Percentiles rank a stretch among this genome's conserved stretches.
phyloP scores from a whole-genome alignment of 2,329 filamentous ascomycete species.

The Pleoardoris graminearum region DNA sequence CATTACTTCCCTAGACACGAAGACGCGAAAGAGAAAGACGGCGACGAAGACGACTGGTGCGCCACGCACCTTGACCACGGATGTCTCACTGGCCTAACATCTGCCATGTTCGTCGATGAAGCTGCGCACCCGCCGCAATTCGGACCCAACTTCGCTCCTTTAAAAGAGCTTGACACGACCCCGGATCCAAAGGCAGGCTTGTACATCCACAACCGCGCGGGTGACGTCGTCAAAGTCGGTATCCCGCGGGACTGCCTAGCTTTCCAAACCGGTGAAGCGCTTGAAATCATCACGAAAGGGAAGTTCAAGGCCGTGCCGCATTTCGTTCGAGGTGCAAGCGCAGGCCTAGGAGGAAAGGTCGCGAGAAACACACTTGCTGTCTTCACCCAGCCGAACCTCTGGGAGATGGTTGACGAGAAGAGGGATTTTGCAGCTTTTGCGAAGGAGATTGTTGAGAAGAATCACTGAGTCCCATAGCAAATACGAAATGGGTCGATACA shows the following conservation, averaged over 20 bases:
- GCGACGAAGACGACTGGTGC: constrained; percentile 89
- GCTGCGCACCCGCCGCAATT: constrained; percentile 44
- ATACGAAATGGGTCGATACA: too few species aligned
- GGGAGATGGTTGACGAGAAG: constrained; percentile 72
- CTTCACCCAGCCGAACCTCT: constrained; percentile 94
- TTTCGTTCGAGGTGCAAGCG: constrained; percentile 79
- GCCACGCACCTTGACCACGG: constrained; percentile 89
- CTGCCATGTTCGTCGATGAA: constrained; percentile 95
- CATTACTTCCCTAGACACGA: constrained; percentile 74
- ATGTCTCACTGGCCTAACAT: constrained; percentile 90
- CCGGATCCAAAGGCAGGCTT: constrained; percentile 85
- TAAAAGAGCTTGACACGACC: constrained; percentile 72
- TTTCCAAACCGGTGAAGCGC: constrained; percentile 92
- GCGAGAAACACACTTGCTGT: constrained; percentile 84
- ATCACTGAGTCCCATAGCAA: constrained; percentile 38
- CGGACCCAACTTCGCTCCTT: constrained; percentile 48
- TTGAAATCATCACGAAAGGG: constrained; percentile 89
- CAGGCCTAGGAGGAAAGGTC: constrained; percentile 52
- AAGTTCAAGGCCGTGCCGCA: constrained; percentile 94
- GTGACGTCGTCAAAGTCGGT: constrained; percentile 82
- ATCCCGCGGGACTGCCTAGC: constrained; percentile 91
- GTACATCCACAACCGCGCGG: constrained; percentile 89
- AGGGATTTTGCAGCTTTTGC: constrained; percentile 79
- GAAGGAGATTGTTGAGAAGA: constrained; percentile 53
- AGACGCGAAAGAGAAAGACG: constrained; percentile 16